Conservation (phyloP, 1,139 yeast genomes). For the Pichia sp. region DNA sequence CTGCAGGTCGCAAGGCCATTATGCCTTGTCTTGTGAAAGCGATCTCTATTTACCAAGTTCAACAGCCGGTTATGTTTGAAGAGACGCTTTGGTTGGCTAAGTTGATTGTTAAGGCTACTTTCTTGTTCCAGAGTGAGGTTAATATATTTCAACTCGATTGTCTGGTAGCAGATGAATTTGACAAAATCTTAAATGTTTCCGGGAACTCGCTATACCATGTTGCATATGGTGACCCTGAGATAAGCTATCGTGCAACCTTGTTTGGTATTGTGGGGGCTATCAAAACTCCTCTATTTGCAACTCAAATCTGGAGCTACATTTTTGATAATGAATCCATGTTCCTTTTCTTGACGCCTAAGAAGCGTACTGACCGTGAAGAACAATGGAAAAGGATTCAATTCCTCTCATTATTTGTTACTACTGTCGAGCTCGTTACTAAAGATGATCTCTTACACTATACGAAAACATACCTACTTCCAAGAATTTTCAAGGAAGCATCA, state of each 20-base stretch:
- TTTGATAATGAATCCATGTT: constrained; percentile 34
- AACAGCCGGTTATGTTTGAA: constrained; percentile 30
- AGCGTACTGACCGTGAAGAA: constrained; percentile 58
- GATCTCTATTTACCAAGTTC: constrained; percentile 37
- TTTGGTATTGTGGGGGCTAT: constrained; percentile 38
- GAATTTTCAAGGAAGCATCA: constrained; percentile 53
- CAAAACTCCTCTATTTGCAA: constrained; percentile 31
- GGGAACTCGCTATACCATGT: constrained; percentile 35
- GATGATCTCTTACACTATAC: constrained; percentile 20
- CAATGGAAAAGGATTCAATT: constrained; percentile 59
- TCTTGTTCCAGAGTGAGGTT: constrained; percentile 47
- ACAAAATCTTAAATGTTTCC: constrained; percentile 29
- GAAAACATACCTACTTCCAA: constrained; percentile 24
- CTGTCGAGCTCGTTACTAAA: constrained; percentile 27
- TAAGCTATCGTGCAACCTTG: constrained; percentile 44
- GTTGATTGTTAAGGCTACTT: constrained; percentile 40
- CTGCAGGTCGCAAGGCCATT: constrained; percentile 63
- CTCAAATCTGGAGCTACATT: constrained; percentile 35
- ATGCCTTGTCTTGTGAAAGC: constrained; percentile 50
- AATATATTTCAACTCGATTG: constrained; percentile 56
- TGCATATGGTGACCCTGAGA: constrained; percentile 57
- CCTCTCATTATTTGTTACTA: constrained; percentile 43
- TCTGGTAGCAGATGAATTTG: constrained; percentile 46
- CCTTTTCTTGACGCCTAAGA: constrained; percentile 41
- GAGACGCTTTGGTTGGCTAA: constrained; percentile 46